Evolutionary conservation across 179 eudicot species (phyloP), one percentile per base, ranked within the genome.

Genomic region (Heliamphora pulchella): DNA sequence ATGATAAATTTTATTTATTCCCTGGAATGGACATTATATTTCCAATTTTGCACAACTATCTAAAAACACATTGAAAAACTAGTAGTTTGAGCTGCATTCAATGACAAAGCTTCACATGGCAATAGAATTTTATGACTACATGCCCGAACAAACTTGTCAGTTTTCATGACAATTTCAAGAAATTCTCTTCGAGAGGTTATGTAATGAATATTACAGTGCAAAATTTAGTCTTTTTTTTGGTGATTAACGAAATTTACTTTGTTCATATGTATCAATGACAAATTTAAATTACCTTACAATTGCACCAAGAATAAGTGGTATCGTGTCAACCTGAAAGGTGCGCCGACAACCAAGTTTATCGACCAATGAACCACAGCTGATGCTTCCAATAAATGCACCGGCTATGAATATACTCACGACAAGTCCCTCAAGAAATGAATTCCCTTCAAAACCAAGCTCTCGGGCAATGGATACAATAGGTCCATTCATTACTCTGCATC

Each of bases 341-440:
- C 91, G 91, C 53, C 94, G 85, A 83, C 92, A 93, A 53, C 97
- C 97, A 82, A 90, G 84, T 81, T 82, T 89, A 82, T 93, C 94
- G 76, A 84, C 88, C 69, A 91, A 74, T 31, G 85, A 79, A 79
- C 94, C 92, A 78, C 85, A 89, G 58, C 85, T 55, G 17, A 91
- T 78, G 83, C 96, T 89, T 63, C 97, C 97, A 48, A 91, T 77
- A 75, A 93, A 93, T 68, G 97, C 97, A 66, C 92, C 97, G 43
- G 79, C 92, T 54, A 93, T 91, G 82, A 93, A 93, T 85, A 93
- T 93, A 85, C 97, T 93, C 80, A 93, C 96, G n/a, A 91, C 97
- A 79, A 93, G 94, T 17, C 97, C 97, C 85, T 93, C 94, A 48
- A 91, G 80, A 74, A 93, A 84, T 44, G 96, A 78, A 73, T 91